A percentile compares a stretch with the other conserved stretches of the same genome.
These are phyloP conservation scores for Linaria vulgaris DNA, from an alignment of 257 asterid species.

Conservation along the genomic window DNA sequence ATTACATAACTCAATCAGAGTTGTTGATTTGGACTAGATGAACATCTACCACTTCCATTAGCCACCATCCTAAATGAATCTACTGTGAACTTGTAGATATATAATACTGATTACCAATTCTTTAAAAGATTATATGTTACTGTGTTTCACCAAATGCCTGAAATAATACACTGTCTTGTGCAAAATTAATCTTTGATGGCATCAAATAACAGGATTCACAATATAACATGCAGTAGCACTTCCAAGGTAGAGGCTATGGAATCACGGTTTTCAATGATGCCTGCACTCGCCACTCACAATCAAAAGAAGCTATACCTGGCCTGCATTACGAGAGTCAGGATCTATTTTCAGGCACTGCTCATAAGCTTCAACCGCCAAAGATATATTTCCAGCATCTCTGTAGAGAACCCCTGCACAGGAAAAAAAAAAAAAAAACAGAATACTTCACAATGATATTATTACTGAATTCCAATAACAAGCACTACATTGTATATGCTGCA, in stretches of 20 bases:
- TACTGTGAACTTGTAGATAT: background rate
- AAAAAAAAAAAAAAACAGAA: slow-evolving; percentile 18
- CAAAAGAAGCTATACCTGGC: slow-evolving; percentile 69
- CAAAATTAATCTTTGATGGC: background rate
- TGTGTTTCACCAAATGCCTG: background rate
- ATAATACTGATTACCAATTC: background rate
- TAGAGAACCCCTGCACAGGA: slow-evolving; percentile 82
- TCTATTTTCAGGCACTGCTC: slow-evolving; percentile 98
- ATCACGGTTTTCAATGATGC: slow-evolving; percentile 3
- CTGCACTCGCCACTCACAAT: slow-evolving; percentile 16
- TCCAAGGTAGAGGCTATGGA: background rate
- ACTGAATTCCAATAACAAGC: slow-evolving; percentile 5
- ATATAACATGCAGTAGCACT: no score
- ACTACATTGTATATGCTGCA: slow-evolving; percentile 9
- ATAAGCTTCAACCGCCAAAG: slow-evolving; percentile 97
- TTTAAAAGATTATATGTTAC: no score
- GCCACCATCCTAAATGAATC: no score
- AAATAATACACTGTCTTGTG: background rate
- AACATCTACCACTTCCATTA: background rate
- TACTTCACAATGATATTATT: slow-evolving; percentile 12
- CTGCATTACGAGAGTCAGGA: slow-evolving; percentile 99
- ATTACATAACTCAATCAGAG: no score
- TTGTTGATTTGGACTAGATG: background rate
- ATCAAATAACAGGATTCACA: slow-evolving; percentile 13
- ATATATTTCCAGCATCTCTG: slow-evolving; percentile 97